These are phyloP conservation scores for Neofusicoccum kwambonambiense DNA, from an alignment of 2,329 filamentous ascomycete species.

Conservation along the genomic window DNA sequence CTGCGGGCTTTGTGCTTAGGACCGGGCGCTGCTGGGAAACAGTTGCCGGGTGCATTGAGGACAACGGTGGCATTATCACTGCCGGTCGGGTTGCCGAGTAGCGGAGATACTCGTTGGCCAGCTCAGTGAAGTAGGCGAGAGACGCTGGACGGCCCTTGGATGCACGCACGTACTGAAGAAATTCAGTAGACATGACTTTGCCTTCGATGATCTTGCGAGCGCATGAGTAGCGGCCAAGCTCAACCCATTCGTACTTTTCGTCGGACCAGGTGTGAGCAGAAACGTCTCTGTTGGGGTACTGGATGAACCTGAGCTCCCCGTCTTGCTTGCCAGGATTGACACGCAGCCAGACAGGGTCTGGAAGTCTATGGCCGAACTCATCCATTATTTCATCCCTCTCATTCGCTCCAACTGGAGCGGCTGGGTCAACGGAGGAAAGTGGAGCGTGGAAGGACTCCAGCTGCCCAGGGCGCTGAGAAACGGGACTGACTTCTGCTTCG, in stretches of 20 bases:
- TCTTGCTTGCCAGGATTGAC: constrained; percentile 33
- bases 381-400: constrained; percentile 30
- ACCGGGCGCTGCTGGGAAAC: neutral
- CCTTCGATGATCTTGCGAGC: constrained; percentile 44
- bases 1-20: neutral
- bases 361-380: constrained; percentile 43
- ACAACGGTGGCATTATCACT: neutral
- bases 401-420: constrained; percentile 15
- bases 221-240: constrained; percentile 46
- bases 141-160: constrained; percentile 33
- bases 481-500: neutral
- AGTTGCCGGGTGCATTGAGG: neutral
- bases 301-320: constrained; percentile 46
- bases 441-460: constrained; percentile 7
- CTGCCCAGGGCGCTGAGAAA: neutral
- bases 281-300: constrained; percentile 49
- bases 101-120: constrained; percentile 28
- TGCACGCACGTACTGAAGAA: constrained; percentile 23
- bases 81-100: constrained; percentile 6
- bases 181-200: neutral
- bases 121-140: constrained; percentile 43
- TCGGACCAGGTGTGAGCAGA: constrained; percentile 49
- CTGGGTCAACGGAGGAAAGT: constrained; percentile 8
- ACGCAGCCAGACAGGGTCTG: constrained; percentile 41
- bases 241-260: constrained; percentile 42